phyloP scores from a whole-genome alignment of 1,284 basidiomycete genomes.

The Meripilus lineatus region DNA sequence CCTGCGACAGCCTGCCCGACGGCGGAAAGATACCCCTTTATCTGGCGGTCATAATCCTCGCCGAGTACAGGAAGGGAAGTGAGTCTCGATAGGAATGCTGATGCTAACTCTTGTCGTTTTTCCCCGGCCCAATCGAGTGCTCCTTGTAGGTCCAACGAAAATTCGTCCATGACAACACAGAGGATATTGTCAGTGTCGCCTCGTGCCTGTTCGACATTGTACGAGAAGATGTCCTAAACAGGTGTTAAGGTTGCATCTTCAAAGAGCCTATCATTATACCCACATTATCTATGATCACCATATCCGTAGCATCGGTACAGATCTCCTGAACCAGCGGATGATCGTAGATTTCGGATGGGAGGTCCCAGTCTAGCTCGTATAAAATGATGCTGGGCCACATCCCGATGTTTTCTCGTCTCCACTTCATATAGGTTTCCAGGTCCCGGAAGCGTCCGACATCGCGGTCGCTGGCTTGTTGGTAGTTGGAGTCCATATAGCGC shows the following conservation, averaged over 20 bases:
- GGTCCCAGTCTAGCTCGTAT: slow-evolving; percentile 28
- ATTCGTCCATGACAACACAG: too few species aligned
- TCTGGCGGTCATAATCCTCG: background rate
- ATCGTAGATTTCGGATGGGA: slow-evolving; percentile 29
- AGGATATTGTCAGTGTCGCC: too few species aligned
- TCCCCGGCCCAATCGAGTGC: too few species aligned
- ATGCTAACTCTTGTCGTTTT: too few species aligned
- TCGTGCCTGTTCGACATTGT: slow-evolving; percentile 35
- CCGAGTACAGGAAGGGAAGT: slow-evolving; percentile 1
- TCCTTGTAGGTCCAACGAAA: too few species aligned
- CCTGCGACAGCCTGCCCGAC: slow-evolving; percentile 3
- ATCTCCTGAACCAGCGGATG: slow-evolving; percentile 28
- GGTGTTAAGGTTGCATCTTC: too few species aligned
- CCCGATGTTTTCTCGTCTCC: slow-evolving; percentile 29
- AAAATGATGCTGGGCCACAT: slow-evolving; percentile 28
- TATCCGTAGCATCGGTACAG: too few species aligned
- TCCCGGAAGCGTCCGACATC: slow-evolving; percentile 16
- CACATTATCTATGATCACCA: too few species aligned
- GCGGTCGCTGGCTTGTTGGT: slow-evolving; percentile 26
- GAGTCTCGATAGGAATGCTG: too few species aligned
- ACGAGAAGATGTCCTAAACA: slow-evolving; percentile 35
- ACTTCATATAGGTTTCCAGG: slow-evolving; percentile 27
- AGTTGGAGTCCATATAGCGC: slow-evolving; percentile 27
- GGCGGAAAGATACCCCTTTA: background rate
- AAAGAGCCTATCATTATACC: too few species aligned